Conservation (phyloP, 495 filamentous ascomycete genomes). For the Neurospora cerealis region DNA sequence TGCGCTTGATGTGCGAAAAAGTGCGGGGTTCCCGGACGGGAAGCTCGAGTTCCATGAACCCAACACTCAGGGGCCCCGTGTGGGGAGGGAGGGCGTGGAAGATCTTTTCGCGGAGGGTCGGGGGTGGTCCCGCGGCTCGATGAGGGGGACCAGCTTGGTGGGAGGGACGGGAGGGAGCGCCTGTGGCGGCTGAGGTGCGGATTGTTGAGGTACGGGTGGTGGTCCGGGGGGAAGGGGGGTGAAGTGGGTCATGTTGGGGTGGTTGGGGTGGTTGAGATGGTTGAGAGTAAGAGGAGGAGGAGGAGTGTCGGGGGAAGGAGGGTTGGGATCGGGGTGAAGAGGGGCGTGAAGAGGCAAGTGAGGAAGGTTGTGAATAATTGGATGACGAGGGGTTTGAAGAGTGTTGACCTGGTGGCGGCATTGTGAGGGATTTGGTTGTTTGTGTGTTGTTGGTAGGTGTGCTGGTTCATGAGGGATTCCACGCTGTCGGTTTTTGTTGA, state of each 20-base stretch:
- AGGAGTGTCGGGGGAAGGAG: not conserved
- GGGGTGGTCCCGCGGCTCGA: constrained; percentile 4
- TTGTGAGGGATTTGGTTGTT: not conserved
- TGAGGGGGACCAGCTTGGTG: not conserved
- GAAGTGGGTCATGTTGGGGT: not conserved
- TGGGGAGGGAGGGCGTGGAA: constrained; percentile 51
- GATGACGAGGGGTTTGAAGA: not conserved
- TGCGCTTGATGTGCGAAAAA: constrained; percentile 34
- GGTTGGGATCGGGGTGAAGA: not conserved
- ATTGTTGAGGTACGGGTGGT: not conserved
- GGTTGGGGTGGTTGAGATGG: not conserved
- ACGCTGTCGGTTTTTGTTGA: not conserved
- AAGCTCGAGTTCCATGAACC: constrained; percentile 55
- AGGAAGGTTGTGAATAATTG: not conserved
- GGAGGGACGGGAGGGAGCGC: not conserved
- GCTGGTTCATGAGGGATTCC: not conserved
- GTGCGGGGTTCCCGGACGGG: constrained; percentile 37
- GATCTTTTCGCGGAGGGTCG: constrained; percentile 22
- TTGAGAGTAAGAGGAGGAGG: not conserved
- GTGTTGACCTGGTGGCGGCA: not conserved
- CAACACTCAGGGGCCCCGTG: constrained; percentile 52
- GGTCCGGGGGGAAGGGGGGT: not conserved
- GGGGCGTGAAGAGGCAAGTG: not conserved
- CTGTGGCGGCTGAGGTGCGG: not conserved
- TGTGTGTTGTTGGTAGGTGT: not conserved